Percentiles rank a stretch among this genome's conserved stretches.
Conservation (phyloP, 148 eudicot genomes). For the Amaranthus palmeri region DNA sequence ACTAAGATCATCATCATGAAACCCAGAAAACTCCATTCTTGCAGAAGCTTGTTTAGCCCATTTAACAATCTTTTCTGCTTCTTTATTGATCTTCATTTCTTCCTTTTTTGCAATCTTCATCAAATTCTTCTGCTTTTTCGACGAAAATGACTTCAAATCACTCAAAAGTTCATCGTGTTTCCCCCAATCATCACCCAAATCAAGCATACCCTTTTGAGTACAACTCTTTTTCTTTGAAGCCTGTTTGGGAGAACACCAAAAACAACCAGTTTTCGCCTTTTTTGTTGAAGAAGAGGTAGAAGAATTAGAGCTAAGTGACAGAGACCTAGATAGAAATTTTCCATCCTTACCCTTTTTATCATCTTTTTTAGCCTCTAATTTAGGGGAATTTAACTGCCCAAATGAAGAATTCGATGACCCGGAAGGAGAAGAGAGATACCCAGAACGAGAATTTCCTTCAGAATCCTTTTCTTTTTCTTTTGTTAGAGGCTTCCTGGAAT, state of each 20-base stretch:
- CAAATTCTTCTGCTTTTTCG: conserved; percentile 50
- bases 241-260: conserved; percentile 78
- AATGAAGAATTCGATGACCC: conserved; percentile 29
- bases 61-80: conserved; percentile 82
- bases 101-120: conserved; percentile 59
- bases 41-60: conserved; percentile 87
- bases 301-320: conserved; percentile 32
- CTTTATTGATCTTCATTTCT: conserved; percentile 66
- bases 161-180: conserved; percentile 45
- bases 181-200: conserved; percentile 39
- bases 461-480: neutral
- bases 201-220: conserved; percentile 26
- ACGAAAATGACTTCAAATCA: conserved; percentile 51
- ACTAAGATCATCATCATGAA: conserved; percentile 52
- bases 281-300: conserved; percentile 27
- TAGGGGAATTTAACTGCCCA: conserved; percentile 30
- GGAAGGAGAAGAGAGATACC: conserved; percentile 33
- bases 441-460: conserved; percentile 24
- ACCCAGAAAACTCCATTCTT: conserved; percentile 54
- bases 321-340: conserved; percentile 28
- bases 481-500: conserved; percentile 11
- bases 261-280: conserved; percentile 53
- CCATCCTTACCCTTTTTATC: conserved; percentile 26
- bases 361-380: conserved; percentile 17
- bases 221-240: conserved; percentile 39